Percentiles rank a stretch among this genome's conserved stretches.
Conservation (phyloP, 2,329 filamentous ascomycete genomes). For the Xylaria sp. region DNA sequence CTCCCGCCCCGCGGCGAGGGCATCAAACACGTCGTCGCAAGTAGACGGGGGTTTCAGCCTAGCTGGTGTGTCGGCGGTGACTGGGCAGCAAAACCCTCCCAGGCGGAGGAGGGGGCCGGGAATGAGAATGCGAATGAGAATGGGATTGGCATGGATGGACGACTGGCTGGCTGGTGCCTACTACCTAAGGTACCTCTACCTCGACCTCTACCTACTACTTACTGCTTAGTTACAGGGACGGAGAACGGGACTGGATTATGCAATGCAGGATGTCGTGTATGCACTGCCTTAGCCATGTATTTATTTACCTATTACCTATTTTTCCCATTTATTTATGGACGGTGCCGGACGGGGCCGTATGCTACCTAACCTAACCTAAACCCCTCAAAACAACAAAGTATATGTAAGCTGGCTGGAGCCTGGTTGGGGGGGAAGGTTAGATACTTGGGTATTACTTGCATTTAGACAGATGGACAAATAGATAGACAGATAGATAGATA, state of each 20-base stretch:
- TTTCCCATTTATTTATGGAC: no score
- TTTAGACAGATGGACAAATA: no score
- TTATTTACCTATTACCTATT: background rate
- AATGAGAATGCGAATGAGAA: no score
- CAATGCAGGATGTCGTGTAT: conserved; percentile 33
- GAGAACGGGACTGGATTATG: conserved; percentile 12
- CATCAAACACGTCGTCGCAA: conserved; percentile 23
- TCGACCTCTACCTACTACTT: no score
- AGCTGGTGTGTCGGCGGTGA: conserved; percentile 3
- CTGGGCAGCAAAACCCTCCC: conserved; percentile 20
- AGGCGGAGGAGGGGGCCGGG: no score
- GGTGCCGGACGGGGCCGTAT: no score
- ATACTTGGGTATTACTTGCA: conserved; percentile 32
- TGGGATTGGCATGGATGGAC: background rate
- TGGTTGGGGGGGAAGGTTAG: conserved; percentile 15
- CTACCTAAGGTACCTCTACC: no score
- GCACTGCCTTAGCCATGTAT: background rate
- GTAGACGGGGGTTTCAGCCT: conserved; percentile 25
- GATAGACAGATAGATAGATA: no score
- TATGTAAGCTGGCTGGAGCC: no score
- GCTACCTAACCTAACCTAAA: no score
- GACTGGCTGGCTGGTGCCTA: no score
- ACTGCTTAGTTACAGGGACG: no score
- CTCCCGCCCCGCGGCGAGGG: background rate
- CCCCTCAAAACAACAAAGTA: background rate